phyloP scores from a whole-genome alignment of 768 basidiomycete genomes.

The Suillus hirtellus region DNA sequence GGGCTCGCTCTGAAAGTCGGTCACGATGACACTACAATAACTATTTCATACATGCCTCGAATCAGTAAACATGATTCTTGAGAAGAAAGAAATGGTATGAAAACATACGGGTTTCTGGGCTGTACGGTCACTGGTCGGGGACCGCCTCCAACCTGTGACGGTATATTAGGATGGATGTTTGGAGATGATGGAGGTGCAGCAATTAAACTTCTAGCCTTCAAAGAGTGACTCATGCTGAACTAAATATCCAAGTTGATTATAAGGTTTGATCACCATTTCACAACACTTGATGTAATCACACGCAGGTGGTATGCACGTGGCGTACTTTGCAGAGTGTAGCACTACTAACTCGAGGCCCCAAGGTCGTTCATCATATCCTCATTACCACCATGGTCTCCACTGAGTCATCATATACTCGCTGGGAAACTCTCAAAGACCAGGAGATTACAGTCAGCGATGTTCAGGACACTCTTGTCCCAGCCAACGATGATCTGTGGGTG shows the following conservation, averaged over 20 bases:
- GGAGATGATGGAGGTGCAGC: neutral
- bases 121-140: neutral
- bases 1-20: neutral
- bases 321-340: neutral
- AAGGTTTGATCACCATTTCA: neutral
- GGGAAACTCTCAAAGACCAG: constrained; percentile 57
- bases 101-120: neutral
- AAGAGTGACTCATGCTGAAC: neutral
- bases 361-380: constrained; percentile 3
- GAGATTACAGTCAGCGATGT: constrained; percentile 56
- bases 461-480: constrained; percentile 44
- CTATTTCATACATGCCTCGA: neutral
- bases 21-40: neutral
- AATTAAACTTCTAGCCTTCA: neutral
- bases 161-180: neutral
- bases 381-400: constrained; percentile 38
- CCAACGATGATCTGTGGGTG: constrained; percentile 76
- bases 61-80: neutral
- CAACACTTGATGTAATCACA: constrained; percentile 5
- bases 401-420: constrained; percentile 44
- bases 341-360: neutral
- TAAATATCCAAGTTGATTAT: too few species aligned
- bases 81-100: neutral
- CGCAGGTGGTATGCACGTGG: neutral
- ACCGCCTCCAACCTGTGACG: neutral